phyloP scores from a whole-genome alignment of 2,329 filamentous ascomycete species.

The Arthrobotrys conoides region DNA sequence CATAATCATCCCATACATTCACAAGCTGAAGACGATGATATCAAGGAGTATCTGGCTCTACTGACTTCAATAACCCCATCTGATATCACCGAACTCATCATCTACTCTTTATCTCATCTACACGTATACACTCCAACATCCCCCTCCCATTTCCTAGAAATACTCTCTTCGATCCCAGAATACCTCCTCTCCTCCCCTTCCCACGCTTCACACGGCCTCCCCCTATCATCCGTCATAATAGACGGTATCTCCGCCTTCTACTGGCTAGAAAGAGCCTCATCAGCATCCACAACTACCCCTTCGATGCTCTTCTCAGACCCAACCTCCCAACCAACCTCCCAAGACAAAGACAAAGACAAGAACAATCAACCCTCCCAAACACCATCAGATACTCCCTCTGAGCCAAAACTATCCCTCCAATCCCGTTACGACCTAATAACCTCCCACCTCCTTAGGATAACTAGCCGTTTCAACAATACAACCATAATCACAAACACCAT shows the following conservation, averaged over 20 bases:
- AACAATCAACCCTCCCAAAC: background rate
- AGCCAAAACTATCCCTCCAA: slow-evolving; percentile 37
- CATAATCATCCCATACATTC: background rate
- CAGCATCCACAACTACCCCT: slow-evolving; percentile 1
- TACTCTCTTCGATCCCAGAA: slow-evolving; percentile 36
- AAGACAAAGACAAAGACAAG: background rate
- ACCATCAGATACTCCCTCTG: background rate
- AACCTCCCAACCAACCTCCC: background rate
- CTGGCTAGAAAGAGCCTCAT: slow-evolving; percentile 51
- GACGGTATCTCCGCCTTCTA: slow-evolving; percentile 61
- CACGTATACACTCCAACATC: slow-evolving; percentile 48
- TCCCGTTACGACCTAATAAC: slow-evolving; percentile 43
- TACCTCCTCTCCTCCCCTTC: slow-evolving; percentile 32
- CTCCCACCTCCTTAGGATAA: slow-evolving; percentile 23
- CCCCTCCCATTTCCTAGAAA: slow-evolving; percentile 47
- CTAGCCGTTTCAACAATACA: slow-evolving; percentile 39
- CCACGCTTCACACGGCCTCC: slow-evolving; percentile 34
- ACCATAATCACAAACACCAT: slow-evolving; percentile 52
- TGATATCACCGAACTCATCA: slow-evolving; percentile 31
- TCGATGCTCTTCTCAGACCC: background rate
- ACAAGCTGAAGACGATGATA: slow-evolving; percentile 14
- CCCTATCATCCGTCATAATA: slow-evolving; percentile 48
- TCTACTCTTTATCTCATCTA: slow-evolving; percentile 45
- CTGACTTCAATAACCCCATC: slow-evolving; percentile 22
- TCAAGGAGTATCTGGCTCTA: slow-evolving; percentile 37